Evolutionary conservation across 257 asterid species (phyloP).

Genomic region (Rehmannia glutinosa): DNA sequence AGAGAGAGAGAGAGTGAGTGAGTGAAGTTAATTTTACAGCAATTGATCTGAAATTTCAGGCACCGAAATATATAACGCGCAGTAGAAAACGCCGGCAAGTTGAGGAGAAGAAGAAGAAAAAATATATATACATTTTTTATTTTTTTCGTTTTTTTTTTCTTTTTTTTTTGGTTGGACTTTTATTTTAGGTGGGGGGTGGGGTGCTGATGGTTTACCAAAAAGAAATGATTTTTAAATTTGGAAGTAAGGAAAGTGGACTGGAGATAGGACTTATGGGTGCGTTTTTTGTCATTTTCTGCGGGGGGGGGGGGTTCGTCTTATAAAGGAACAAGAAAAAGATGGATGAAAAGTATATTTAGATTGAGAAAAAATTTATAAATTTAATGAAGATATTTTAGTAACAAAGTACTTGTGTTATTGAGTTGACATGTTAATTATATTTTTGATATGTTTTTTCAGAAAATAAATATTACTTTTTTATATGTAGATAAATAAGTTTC

Average conservation of each 20-base stretch:
- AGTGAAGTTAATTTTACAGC: too few relatives aligned
- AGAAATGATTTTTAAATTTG: background rate
- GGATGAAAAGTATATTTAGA: background rate
- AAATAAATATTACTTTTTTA: too few relatives aligned
- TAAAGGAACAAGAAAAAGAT: background rate
- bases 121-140: background rate
- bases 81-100: conserved; percentile 36
- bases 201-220: conserved; percentile 46
- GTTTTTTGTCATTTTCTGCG: too few relatives aligned
- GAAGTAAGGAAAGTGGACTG: conserved; percentile 9
- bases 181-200: conserved; percentile 6
- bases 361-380: too few relatives aligned
- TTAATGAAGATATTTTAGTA: too few relatives aligned
- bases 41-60: conserved; percentile 25
- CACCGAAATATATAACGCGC: conserved; percentile 7
- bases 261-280: conserved; percentile 11
- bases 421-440: background rate
- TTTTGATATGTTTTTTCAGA: background rate
- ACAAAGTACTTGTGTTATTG: background rate
- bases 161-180: too few relatives aligned
- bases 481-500: too few relatives aligned
- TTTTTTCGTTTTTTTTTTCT: background rate
- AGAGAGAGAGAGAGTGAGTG: background rate
- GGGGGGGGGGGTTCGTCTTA: too few relatives aligned
- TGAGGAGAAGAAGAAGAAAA: background rate